These are phyloP conservation scores for Jackrogersella minutella DNA, from an alignment of 495 filamentous ascomycete species.

Conservation along the genomic window DNA sequence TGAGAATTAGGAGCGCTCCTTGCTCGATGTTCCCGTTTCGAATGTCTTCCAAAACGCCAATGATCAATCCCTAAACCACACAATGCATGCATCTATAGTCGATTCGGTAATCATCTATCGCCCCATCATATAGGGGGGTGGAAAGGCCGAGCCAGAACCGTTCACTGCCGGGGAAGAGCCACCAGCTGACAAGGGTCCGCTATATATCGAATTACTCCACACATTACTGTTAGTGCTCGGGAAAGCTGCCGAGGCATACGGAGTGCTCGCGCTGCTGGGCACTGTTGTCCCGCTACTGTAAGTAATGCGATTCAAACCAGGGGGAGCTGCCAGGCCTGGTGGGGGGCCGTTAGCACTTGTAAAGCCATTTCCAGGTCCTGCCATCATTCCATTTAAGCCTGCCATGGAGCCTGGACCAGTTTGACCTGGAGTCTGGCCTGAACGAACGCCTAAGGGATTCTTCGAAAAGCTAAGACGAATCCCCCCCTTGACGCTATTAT, in stretches of 20 bases:
- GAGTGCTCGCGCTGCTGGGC: constrained; percentile 18
- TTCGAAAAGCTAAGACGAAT: constrained; percentile 99
- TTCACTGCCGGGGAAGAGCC: constrained; percentile 34
- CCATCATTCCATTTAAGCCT: constrained; percentile 65
- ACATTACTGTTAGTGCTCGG: constrained; percentile 26
- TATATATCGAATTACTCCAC: constrained; percentile 39
- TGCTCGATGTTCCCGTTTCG: constrained; percentile 22
- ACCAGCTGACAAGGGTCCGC: constrained; percentile 30
- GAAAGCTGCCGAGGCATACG: constrained; percentile 25
- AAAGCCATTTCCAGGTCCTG: constrained; percentile 62
- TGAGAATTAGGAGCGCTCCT: constrained; percentile 13
- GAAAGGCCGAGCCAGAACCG: constrained; percentile 28
- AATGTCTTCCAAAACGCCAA: constrained; percentile 38
- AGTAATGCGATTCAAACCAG: constrained; percentile 60
- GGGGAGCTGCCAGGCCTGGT: constrained; percentile 74
- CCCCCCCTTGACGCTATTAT: constrained; percentile 94
- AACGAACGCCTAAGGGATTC: constrained; percentile 93
- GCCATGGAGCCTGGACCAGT: constrained; percentile 52
- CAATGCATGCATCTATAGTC: constrained; percentile 20
- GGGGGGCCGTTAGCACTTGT: constrained; percentile 78
- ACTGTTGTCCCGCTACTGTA: constrained; percentile 35
- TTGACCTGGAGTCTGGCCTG: constrained; percentile 64
- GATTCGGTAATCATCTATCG: constrained; percentile 30
- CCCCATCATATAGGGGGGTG: constrained; percentile 40
- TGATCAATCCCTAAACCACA: constrained; percentile 27